Conservation (phyloP, 2,329 filamentous ascomycete species). For the Plectosphaerella sp. region DNA sequence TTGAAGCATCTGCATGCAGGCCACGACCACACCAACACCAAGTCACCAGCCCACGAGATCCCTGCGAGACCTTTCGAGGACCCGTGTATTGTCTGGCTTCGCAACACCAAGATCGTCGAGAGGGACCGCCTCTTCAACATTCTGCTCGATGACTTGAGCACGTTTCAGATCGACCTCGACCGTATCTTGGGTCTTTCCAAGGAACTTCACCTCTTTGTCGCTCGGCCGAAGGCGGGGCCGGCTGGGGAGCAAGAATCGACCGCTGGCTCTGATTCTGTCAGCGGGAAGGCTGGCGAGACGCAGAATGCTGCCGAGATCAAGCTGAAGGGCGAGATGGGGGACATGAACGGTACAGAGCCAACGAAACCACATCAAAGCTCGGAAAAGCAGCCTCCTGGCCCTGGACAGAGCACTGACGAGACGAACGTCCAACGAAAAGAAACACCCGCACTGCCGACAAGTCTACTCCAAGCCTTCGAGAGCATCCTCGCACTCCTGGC, state of each 20-base stretch:
- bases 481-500: constrained; percentile 7
- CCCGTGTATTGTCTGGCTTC: constrained; percentile 1
- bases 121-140: background rate
- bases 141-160: background rate
- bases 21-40: background rate
- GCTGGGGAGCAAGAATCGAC: background rate
- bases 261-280: background rate
- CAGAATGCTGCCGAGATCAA: no score
- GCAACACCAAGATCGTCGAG: background rate
- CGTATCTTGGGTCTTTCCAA: background rate
- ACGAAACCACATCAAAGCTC: no score
- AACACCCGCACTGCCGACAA: constrained; percentile 10
- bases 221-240: background rate
- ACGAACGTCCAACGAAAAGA: no score
- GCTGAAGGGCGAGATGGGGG: no score
- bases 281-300: no score
- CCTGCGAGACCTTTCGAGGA: constrained; percentile 1
- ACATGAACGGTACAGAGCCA: no score
- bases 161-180: background rate
- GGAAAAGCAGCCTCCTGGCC: no score
- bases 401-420: no score
- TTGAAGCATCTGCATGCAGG: background rate
- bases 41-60: background rate
- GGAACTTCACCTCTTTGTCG: constrained; percentile 8
- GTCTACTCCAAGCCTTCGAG: constrained; percentile 13